A percentile compares a stretch with the other conserved stretches of the same genome.
phyloP scores from a whole-genome alignment of 192 early-diverging fungal genomes.

The Coemansia sp. region DNA sequence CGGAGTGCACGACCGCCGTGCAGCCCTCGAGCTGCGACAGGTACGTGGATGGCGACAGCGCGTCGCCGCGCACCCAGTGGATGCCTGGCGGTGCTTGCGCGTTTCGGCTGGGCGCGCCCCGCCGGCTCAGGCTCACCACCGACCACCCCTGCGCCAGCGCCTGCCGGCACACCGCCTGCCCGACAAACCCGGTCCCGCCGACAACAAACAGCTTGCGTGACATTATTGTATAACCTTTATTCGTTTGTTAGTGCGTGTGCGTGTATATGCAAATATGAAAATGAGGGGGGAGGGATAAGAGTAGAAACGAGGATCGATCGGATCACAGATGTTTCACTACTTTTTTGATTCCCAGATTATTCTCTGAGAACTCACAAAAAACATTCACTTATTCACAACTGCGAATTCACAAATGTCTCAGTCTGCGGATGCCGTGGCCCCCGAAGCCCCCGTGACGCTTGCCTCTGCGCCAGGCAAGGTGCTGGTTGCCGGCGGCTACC shows the following conservation, averaged over 20 bases:
- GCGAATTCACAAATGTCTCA: conserved; percentile 7
- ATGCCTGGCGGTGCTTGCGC: conserved; percentile 20
- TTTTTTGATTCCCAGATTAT: background rate
- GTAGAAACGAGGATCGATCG: background rate
- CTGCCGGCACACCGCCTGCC: conserved; percentile 51
- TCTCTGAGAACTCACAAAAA: background rate
- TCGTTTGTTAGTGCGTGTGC: too few relatives aligned
- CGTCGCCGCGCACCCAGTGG: conserved; percentile 63
- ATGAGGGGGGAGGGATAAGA: background rate
- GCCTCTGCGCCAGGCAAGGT: conserved; percentile 96
- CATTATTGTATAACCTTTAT: background rate
- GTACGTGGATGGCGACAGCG: conserved; percentile 60
- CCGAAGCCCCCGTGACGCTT: conserved; percentile 30
- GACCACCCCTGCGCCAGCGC: conserved; percentile 50
- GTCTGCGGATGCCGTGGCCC: background rate
- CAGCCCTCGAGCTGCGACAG: conserved; percentile 54
- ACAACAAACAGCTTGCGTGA: conserved; percentile 53
- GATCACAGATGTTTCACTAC: background rate
- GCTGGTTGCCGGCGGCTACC: conserved; percentile 88
- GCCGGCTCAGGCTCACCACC: conserved; percentile 55
- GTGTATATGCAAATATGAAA: background rate
- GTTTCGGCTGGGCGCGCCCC: conserved; percentile 32
- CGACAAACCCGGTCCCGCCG: conserved; percentile 62
- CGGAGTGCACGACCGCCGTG: conserved; percentile 67
- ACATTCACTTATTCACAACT: background rate